Base-by-base conservation (phyloP, 2,329 filamentous ascomycete genomes). In the Pseudocercospora vitis region DNA sequence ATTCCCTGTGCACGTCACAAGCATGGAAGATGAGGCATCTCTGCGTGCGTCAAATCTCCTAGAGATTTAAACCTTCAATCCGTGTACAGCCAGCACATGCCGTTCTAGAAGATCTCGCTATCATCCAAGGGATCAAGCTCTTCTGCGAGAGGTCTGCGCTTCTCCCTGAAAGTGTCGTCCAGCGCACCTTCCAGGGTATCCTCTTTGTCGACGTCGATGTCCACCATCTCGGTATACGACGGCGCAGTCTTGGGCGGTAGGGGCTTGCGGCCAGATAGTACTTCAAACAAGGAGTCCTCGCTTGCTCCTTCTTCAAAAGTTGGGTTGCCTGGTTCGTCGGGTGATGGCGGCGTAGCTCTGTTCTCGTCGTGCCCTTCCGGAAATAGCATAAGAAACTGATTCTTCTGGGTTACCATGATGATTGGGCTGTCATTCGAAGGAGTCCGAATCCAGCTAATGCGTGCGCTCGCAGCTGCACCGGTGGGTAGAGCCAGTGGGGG, bases 231-330 rank as follows among this genome's bases (percentile, higher is more conserved):
- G 9, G 64, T 70, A 60, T 63, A 65, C 19, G 61, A 69, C 37
- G 50, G 63, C 53, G 57, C 63, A 45, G 57, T 62, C 39, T 63
- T 67, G 9, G 63, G 66, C 9, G 72, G 73, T 32, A 74, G 60
- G 1, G 73, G 71, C 40, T 71, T 77, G n/a, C 73, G 63, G 0
- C 76, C 76, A 1, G 74, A 76, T 9, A 79, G 62, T 4, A 78
- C 73, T 19, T 78, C 74, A 46, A 74, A 75, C 19, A 79, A 58
- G 35, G 74, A 77, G 57, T 79, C 76, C 23, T 78, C 75, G 48
- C 71, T 74, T 4, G 68, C 69, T 4, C 74, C 70, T 24, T 66
- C 71, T 8, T 71, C 62, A 23, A 59, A 63, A 6, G 9, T 49
- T 9, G 40, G 58, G n/a, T 31, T 52, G 53, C 35, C 72, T 67